Evolutionary conservation across 345 rosid species (phyloP), one percentile per base, ranked within the genome.

Genomic region (Euphorbia peplus): DNA sequence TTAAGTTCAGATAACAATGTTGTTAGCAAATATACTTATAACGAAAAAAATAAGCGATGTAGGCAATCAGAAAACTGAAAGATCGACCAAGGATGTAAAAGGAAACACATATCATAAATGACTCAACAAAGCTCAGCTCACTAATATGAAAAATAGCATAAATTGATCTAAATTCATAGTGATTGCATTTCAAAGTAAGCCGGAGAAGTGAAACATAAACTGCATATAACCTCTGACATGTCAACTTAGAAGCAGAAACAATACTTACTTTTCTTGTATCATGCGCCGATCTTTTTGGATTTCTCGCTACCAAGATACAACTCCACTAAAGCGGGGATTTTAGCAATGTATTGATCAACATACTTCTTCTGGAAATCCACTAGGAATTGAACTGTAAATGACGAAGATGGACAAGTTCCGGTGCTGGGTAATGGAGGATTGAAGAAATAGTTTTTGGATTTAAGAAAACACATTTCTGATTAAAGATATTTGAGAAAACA

Each of bases 271-370:
- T 22, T 67, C 13, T 28, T 7, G 44, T 37, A 9, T 30, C 53
- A 24, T 13, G 39, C 0, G 25, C 0, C 53, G 14, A 39, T 55
- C 25, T 39, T 6, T 53, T 63, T 42, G n/a, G 44, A 37, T 62
- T 15, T 22, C 14, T 35, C 5, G 44, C 44, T 22, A 48, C 18
- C 66, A 68, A 58, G 51, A 26, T 78, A 78, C 9, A 70, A 47
- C 25, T 75, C 76, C 69, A 69, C 24, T 50, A 75, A 48, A 14
- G 22, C 72, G 0, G 83, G 79, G 25, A 72, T 47, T 59, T 16
- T n/a, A 3, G 28, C 46, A 14, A 0, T 32, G 53, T 75, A 58
- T 60, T 57, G 66, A n/a, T 18, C 14, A 2, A 80, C 64, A 47
- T 35, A 80, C 1, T 39, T 41, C 50, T 67, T 28, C 77, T 60